Conservation (phyloP, 116 monocot genomes). For the Dioscorea cayenensis region DNA sequence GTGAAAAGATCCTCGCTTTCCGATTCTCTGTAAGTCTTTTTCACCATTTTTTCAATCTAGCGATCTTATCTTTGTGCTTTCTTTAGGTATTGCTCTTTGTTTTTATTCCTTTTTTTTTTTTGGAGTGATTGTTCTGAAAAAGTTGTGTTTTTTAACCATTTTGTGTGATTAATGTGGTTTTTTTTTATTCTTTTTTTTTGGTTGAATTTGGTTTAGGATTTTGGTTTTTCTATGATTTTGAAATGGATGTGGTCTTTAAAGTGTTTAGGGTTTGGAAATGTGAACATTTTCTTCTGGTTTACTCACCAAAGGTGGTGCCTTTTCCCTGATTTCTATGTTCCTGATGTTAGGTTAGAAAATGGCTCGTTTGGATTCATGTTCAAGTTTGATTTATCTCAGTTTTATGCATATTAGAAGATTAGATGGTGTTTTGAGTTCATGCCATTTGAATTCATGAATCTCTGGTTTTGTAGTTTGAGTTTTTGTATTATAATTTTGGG, state of each 20-base stretch:
- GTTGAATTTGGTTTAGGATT: background rate
- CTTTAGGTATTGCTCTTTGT: too few species aligned
- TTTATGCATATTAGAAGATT: too few species aligned
- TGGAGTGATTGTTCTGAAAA: background rate
- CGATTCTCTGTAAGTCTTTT: slow-evolving; percentile 1
- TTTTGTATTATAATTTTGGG: too few species aligned
- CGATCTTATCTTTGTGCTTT: too few species aligned
- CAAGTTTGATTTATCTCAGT: too few species aligned
- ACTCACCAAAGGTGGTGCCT: background rate
- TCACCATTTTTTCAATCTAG: background rate
- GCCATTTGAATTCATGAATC: too few species aligned
- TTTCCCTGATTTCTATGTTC: background rate
- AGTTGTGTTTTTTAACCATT: background rate
- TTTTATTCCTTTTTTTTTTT: background rate
- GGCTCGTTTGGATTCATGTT: too few species aligned
- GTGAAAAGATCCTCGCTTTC: background rate
- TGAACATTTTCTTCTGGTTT: background rate
- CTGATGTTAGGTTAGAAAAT: too few species aligned
- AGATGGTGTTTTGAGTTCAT: too few species aligned
- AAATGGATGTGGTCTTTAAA: background rate
- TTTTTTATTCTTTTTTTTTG: background rate
- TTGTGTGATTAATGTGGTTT: background rate
- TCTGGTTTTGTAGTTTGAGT: too few species aligned
- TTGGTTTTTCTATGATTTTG: background rate
- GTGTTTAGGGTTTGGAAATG: background rate